Evolutionary conservation across 164 flowering plant species (phyloP).

Genomic region (Hamamelis virginiana): DNA sequence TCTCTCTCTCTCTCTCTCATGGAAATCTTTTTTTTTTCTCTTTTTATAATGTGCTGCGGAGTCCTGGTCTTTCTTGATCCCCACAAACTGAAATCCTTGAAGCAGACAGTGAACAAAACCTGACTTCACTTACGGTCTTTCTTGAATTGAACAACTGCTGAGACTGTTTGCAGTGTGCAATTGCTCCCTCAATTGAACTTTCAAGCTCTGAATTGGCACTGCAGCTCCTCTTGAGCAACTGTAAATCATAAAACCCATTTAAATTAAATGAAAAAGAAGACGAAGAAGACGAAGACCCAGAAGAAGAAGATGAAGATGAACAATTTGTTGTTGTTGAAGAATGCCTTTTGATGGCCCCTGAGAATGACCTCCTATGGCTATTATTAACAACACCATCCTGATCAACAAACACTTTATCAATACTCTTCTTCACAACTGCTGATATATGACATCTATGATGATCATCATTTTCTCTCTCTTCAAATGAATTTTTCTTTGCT

Average conservation of each 20-base stretch:
- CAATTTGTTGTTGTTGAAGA: constrained; percentile 8
- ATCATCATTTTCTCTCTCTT: constrained; percentile 31
- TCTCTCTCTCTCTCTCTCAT: too few relatives aligned
- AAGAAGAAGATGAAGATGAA: constrained; percentile 13
- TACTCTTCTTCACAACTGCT: constrained; percentile 18
- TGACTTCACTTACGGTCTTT: constrained; percentile 39
- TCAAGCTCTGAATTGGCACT: constrained; percentile 44
- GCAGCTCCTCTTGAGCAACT: constrained; percentile 34
- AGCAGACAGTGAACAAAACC: constrained; percentile 40
- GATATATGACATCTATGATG: constrained; percentile 23
- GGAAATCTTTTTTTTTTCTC: neutral
- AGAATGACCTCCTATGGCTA: constrained; percentile 55
- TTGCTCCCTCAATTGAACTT: constrained; percentile 49
- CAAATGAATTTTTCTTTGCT: constrained; percentile 44
- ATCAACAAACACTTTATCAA: constrained; percentile 32
- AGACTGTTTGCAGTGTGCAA: constrained; percentile 57
- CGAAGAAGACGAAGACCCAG: constrained; percentile 29
- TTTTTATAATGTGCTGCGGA: constrained; percentile 6
- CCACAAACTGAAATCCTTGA: constrained; percentile 19
- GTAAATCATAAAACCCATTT: constrained; percentile 30
- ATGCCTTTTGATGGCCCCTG: constrained; percentile 29
- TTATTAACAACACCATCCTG: constrained; percentile 20
- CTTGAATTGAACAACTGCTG: constrained; percentile 31
- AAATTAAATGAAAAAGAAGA: constrained; percentile 46
- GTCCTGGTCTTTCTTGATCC: constrained; percentile 11